Conservation (phyloP, 768 basidiomycete species). For the Infundibulicybe gibba region DNA sequence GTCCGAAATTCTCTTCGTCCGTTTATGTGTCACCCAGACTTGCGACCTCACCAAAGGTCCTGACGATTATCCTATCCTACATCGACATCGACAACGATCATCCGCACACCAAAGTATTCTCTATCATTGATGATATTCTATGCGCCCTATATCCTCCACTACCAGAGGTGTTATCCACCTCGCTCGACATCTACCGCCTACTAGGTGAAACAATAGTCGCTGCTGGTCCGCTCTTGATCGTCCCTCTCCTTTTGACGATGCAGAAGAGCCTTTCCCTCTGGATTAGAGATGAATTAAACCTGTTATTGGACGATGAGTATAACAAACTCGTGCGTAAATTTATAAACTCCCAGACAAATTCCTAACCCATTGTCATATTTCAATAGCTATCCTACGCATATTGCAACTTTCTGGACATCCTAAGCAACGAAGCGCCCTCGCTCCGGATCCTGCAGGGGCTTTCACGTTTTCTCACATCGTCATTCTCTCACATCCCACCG, state of each 20-base stretch:
- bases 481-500: slow-evolving; percentile 41
- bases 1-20: not conserved
- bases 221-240: slow-evolving; percentile 19
- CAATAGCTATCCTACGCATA: slow-evolving; percentile 38
- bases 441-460: slow-evolving; percentile 33
- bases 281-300: slow-evolving; percentile 44
- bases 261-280: slow-evolving; percentile 41
- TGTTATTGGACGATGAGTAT: slow-evolving; percentile 40
- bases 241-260: slow-evolving; percentile 30
- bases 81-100: slow-evolving; percentile 12
- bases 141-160: slow-evolving; percentile 27
- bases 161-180: slow-evolving; percentile 19
- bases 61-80: slow-evolving; percentile 17
- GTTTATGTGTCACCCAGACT: slow-evolving; percentile 12
- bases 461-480: slow-evolving; percentile 45
- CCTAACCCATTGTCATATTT: not conserved
- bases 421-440: slow-evolving; percentile 36
- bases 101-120: slow-evolving; percentile 24
- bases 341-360: not conserved
- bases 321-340: slow-evolving; percentile 39
- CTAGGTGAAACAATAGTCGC: slow-evolving; percentile 29
- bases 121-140: slow-evolving; percentile 25
- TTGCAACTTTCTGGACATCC: slow-evolving; percentile 32
- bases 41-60: slow-evolving; percentile 14
- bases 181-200: slow-evolving; percentile 31